Percentiles rank a stretch among this genome's conserved stretches.
phyloP scores from a whole-genome alignment of 805 yeast species.

The Saccharomycopsis sp. region DNA sequence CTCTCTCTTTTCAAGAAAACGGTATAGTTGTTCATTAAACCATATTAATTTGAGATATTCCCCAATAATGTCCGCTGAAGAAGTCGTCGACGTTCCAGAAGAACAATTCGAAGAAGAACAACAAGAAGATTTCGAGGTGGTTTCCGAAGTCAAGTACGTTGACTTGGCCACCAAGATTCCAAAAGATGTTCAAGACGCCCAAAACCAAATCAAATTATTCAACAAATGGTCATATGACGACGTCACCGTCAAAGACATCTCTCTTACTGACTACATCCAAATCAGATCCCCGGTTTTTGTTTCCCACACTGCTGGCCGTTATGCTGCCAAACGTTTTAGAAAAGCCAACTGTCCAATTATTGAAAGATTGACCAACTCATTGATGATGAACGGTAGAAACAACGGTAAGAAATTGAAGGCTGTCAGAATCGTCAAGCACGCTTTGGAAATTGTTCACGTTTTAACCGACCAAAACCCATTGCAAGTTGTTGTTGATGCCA shows the following conservation, averaged over 20 bases:
- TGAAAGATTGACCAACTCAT: constrained; percentile 98
- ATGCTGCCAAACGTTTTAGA: constrained; percentile 99
- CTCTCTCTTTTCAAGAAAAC: neutral
- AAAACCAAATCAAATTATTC: constrained; percentile 93
- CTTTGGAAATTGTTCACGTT: constrained; percentile 94
- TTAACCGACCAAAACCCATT: constrained; percentile 99
- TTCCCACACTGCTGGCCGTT: constrained; percentile 99
- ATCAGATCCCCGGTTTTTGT: constrained; percentile 95
- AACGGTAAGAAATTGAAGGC: constrained; percentile 99
- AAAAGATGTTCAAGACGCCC: constrained; percentile 92
- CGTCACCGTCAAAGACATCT: constrained; percentile 94
- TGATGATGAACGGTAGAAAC: constrained; percentile 99
- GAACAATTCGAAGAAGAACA: constrained; percentile 36
- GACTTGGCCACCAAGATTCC: constrained; percentile 95
- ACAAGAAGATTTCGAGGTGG: constrained; percentile 59
- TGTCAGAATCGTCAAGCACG: constrained; percentile 98
- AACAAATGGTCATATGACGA: constrained; percentile 99
- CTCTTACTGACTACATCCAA: constrained; percentile 97
- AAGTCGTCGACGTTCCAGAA: constrained; percentile 42
- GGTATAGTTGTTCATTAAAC: neutral
- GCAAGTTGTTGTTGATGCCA: constrained; percentile 98
- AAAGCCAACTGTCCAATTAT: constrained; percentile 99
- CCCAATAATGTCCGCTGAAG: constrained; percentile 71
- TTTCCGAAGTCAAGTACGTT: constrained; percentile 74
- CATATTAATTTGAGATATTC: no score